A percentile compares a stretch with the other conserved stretches of the same genome.
phyloP scores from a whole-genome alignment of 768 basidiomycete species.

The Tylopilus cervinicoccineus region DNA sequence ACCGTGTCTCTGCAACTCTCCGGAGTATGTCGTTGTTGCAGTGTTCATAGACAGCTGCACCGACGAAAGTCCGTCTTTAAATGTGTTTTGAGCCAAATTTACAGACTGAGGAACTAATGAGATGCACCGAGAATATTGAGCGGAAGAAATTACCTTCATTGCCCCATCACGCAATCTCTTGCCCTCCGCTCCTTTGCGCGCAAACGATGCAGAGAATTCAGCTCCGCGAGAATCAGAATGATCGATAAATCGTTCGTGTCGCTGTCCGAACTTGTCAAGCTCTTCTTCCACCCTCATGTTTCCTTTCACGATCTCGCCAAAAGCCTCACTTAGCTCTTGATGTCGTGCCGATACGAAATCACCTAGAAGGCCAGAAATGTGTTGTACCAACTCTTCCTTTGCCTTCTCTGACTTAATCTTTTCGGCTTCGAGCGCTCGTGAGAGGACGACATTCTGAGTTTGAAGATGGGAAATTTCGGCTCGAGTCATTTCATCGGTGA shows the following conservation, averaged over 20 bases:
- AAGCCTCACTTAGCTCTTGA: conserved; percentile 54
- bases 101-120: conserved; percentile 37
- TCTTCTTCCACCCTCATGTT: conserved; percentile 54
- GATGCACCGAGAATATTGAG: neutral
- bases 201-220: conserved; percentile 38
- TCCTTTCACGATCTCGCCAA: conserved; percentile 48
- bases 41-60: conserved; percentile 43
- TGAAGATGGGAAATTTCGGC: conserved; percentile 59
- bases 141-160: conserved; percentile 45
- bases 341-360: conserved; percentile 71
- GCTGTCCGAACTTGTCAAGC: conserved; percentile 43
- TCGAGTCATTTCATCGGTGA: conserved; percentile 44
- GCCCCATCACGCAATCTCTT: conserved; percentile 55
- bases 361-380: conserved; percentile 66
- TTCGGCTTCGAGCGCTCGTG: conserved; percentile 61
- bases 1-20: conserved; percentile 47
- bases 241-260: conserved; percentile 46
- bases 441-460: conserved; percentile 66
- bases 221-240: conserved; percentile 39
- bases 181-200: conserved; percentile 45
- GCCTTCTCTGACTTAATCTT: conserved; percentile 61
- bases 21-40: conserved; percentile 49
- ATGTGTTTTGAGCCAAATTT: conserved; percentile 34
- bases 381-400: conserved; percentile 70
- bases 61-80: conserved; percentile 41